Evolutionary conservation across 1,284 basidiomycete genomes (phyloP).

Genomic region (Lentinus polychrous): DNA sequence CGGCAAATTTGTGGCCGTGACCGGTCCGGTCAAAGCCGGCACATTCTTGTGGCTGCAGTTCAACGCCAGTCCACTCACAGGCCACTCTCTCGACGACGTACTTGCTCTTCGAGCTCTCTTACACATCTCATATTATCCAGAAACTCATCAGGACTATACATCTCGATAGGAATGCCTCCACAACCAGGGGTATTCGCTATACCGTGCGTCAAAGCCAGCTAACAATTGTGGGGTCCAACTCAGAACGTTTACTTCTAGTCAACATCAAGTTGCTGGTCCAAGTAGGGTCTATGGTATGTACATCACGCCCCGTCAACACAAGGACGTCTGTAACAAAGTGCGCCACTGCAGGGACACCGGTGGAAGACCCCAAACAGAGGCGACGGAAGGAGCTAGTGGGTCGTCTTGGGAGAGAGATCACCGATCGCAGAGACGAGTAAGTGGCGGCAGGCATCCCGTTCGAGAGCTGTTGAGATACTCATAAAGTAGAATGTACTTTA

Average conservation of each 20-base stretch:
- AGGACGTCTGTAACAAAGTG: background rate
- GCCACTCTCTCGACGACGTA: background rate
- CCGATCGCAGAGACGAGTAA: conserved; percentile 67
- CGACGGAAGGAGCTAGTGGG: conserved; percentile 60
- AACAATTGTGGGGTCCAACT: conserved; percentile 22
- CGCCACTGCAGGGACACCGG: conserved; percentile 10
- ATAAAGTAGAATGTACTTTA: conserved; percentile 18
- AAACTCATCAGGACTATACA: background rate
- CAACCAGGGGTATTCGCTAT: conserved; percentile 47
- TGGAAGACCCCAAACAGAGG: conserved; percentile 45
- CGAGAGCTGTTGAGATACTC: conserved; percentile 2
- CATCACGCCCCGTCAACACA: background rate
- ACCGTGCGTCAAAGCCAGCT: conserved; percentile 37
- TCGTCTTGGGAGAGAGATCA: conserved; percentile 62
- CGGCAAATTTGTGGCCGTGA: too few relatives aligned
- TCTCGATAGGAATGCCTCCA: conserved; percentile 34
- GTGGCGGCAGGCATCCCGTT: conserved; percentile 22
- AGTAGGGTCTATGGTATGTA: conserved; percentile 34
- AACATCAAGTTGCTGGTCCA: conserved; percentile 32
- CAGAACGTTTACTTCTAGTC: conserved; percentile 13
- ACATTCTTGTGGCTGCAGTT: too few relatives aligned
- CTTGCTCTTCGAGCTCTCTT: too few relatives aligned
- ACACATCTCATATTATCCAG: background rate
- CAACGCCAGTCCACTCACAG: background rate
- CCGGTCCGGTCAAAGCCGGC: too few relatives aligned